These are phyloP conservation scores for Kondoa subrosea DNA, from an alignment of 768 basidiomycete species.

Conservation along the genomic window DNA sequence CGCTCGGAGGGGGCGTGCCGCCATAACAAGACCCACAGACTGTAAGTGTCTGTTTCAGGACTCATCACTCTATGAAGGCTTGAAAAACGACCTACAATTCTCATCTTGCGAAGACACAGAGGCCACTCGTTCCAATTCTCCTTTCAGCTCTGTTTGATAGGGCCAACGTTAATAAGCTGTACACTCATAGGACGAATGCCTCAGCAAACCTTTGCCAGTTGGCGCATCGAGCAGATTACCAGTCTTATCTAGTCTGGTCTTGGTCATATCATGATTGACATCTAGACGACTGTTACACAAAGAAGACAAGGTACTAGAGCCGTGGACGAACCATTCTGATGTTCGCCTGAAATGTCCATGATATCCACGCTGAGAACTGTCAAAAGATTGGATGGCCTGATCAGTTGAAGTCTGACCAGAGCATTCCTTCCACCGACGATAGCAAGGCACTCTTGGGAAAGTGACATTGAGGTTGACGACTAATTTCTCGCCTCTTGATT, in stretches of 20 bases:
- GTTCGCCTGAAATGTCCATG: constrained; percentile 95
- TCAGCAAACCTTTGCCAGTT: constrained; percentile 20
- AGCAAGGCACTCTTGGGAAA: constrained; percentile 93
- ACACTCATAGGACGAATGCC: not conserved
- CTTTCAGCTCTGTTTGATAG: constrained; percentile 50
- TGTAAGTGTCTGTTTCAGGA: constrained; percentile 32
- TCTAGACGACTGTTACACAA: constrained; percentile 30
- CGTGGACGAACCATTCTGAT: constrained; percentile 45
- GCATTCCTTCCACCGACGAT: constrained; percentile 46
- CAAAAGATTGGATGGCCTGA: too few species aligned
- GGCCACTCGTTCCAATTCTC: constrained; percentile 66
- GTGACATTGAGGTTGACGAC: constrained; percentile 81
- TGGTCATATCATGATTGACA: constrained; percentile 70
- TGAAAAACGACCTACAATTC: constrained; percentile 22
- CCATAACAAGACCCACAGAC: constrained; percentile 97
- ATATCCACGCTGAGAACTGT: constrained; percentile 86
- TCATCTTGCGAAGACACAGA: constrained; percentile 39
- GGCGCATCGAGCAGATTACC: constrained; percentile 41
- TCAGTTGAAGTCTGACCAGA: not conserved
- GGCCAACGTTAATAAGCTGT: not conserved
- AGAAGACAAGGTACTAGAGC: not conserved
- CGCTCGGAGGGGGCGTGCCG: constrained; percentile 48
- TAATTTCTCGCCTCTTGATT: constrained; percentile 82
- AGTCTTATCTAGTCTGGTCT: constrained; percentile 51
- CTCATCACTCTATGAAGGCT: too few species aligned